Evolutionary conservation across 495 filamentous ascomycete species (phyloP), one percentile per base, ranked within the genome.

Genomic region (Jackrogersella minutella): DNA sequence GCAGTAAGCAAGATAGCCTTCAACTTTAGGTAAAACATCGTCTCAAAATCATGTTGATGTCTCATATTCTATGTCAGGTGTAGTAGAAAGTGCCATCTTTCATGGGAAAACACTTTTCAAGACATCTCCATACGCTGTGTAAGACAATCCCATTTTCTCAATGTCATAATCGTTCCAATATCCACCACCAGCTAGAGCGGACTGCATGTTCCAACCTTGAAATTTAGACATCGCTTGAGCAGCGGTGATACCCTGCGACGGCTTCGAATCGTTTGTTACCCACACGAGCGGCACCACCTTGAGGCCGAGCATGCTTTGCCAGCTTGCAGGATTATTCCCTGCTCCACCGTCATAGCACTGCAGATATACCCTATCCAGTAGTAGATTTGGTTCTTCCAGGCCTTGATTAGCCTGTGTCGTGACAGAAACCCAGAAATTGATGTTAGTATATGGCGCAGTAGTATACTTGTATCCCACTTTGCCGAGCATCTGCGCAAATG

Each of bases 101-200:
- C n/a, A 76, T 4, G 74, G 75, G 31, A 81, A 81, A 0, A 76
- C 24, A 24, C 51, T 77, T 24, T 19, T 57, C 52, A 81, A 57
- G 5, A 77, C 76, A 5, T 64, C 34, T 5, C 74, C 77, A 56
- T 80, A 79, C 1, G 68, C 74, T n/a, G 59, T 61, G 34, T 81
- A 80, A 26, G 77, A 78, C 37, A 76, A 47, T 10, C 59, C 52
- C 72, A 79, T 80, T 70, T 80, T 79, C 67, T 80, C 79, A 36
- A 81, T 80, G 49, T 81, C 79, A 41, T 73, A 80, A 51, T 81
- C 77, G 51, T 81, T 81, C 78, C 78, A 81, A 54, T 77, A 80
- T 1, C 79, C 79, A 1, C 77, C 79, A 0, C 79, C 79, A 2
- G 71, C 77, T 19, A 81, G 56, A 1, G 69, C 56, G 5, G 66